phyloP scores from a whole-genome alignment of 805 yeast species.

The Scheffersomyces amazonensis region DNA sequence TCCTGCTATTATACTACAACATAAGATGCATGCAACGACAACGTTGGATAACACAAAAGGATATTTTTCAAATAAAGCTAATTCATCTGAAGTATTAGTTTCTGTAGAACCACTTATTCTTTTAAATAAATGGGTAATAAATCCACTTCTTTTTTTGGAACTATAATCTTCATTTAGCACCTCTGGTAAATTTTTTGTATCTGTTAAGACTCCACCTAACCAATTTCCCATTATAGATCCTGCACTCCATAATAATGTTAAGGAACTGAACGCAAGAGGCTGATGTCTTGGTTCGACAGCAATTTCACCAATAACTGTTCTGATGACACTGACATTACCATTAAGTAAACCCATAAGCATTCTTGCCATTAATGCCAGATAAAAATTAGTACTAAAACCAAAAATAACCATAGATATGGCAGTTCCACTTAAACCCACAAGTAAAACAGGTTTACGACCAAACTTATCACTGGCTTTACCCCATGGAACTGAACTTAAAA shows the following conservation, averaged over 20 bases:
- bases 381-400: slow-evolving; percentile 27
- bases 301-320: slow-evolving; percentile 12
- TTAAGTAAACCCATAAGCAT: slow-evolving; percentile 21
- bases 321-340: slow-evolving; percentile 10
- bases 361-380: slow-evolving; percentile 26
- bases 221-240: slow-evolving; percentile 12
- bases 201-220: slow-evolving; percentile 10
- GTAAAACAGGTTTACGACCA: slow-evolving; percentile 25
- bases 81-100: background rate
- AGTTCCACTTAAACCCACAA: slow-evolving; percentile 24
- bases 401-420: slow-evolving; percentile 21
- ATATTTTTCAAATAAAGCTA: slow-evolving; percentile 9
- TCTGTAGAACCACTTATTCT: background rate
- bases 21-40: slow-evolving; percentile 16
- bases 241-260: slow-evolving; percentile 13
- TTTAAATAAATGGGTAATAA: background rate
- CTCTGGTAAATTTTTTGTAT: slow-evolving; percentile 12
- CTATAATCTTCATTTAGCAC: background rate
- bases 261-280: slow-evolving; percentile 10
- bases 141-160: background rate
- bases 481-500: slow-evolving; percentile 22
- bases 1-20: slow-evolving; percentile 11
- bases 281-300: slow-evolving; percentile 11
- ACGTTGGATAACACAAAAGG: slow-evolving; percentile 23
- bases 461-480: slow-evolving; percentile 23